Percentiles rank a stretch among this genome's conserved stretches.
Conservation (phyloP, 768 basidiomycete genomes). For the Peribolospora kevripleyi region DNA sequence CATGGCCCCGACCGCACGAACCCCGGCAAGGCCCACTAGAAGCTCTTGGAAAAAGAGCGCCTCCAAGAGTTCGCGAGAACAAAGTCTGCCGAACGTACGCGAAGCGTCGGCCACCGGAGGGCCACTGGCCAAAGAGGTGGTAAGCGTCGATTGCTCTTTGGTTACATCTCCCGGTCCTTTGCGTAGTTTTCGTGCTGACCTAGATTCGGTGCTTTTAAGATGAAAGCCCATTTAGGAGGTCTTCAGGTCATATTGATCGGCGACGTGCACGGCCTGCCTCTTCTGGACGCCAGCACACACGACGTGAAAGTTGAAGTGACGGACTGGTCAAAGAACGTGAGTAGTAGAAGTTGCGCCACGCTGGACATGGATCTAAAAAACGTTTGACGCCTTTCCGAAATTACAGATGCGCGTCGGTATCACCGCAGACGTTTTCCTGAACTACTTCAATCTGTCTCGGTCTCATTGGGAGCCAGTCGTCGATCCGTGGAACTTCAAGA, state of each 20-base stretch:
- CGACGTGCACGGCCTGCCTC: conserved; percentile 79
- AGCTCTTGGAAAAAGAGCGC: too few relatives aligned
- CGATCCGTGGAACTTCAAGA: conserved; percentile 80
- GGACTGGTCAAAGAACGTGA: conserved; percentile 83
- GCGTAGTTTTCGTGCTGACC: not conserved
- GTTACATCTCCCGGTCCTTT: not conserved
- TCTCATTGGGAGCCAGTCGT: conserved; percentile 97
- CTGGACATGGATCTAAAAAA: too few relatives aligned
- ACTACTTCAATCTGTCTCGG: conserved; percentile 89
- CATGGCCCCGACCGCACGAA: too few relatives aligned
- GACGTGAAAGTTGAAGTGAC: conserved; percentile 58
- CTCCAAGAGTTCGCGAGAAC: too few relatives aligned
- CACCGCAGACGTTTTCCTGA: conserved; percentile 55
- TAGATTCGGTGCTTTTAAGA: conserved; percentile 22
- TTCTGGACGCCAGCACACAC: conserved; percentile 67
- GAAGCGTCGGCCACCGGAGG: too few relatives aligned
- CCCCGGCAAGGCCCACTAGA: too few relatives aligned
- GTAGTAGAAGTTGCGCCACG: conserved; percentile 8
- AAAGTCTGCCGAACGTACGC: too few relatives aligned
- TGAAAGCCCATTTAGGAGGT: conserved; percentile 67
- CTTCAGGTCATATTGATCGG: conserved; percentile 84
- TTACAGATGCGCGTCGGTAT: conserved; percentile 57
- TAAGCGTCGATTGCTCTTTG: conserved; percentile 17
- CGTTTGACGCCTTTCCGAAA: too few relatives aligned
- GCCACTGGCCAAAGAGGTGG: conserved; percentile 17